Evolutionary conservation across 805 yeast genomes (phyloP), one percentile per base, ranked within the genome.

Genomic region (Saccharomyces paradoxus): DNA sequence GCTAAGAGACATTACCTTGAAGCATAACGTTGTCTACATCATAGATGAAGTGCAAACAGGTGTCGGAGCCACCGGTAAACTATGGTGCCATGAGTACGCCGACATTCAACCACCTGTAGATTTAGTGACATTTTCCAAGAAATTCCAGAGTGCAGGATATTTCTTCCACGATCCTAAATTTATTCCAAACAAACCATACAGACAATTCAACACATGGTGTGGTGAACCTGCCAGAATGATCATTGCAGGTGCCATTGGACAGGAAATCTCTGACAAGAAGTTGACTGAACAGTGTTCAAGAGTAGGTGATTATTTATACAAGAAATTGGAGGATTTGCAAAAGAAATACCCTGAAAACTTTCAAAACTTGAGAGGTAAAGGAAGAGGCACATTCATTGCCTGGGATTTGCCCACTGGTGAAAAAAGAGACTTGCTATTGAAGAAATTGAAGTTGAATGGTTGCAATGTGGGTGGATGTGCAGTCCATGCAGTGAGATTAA

Each of bases 201-300:
- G 88, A 72, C 88, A 83, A 66, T 84, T 84, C 74, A 84, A 84
- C 77, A 84, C 89, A 56, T 84, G 89, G 89, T 83, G 87, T 69
- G 89, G 88, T 61, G 88, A 84, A 67, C 86, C 88, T 58, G 79
- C 87, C 14, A 81, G 81, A 71, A 84, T 84, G 67, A 72, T 83
- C 53, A 74, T 83, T 62, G 87, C 87, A 44, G 78, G 78, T 60
- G 73, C 83, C 56, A 83, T 83, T 59, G 78, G 78, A 59, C 75
- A 80, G 63, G 85, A 83, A 60, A 72, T 83, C 51, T 59, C 65
- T 27, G 75, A 79, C 59, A 69, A 81, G 57, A 74, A 78, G 55
- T 72, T 83, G 56, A 76, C 81, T 46, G 71, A 69, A 24, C 75
- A 75, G 49, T 77, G 82, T 14, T 73, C 76, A 3, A 71, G 74